A percentile compares a stretch with the other conserved stretches of the same genome.
Conservation (phyloP, 495 filamentous ascomycete genomes). For the Neurospora tetraspora region DNA sequence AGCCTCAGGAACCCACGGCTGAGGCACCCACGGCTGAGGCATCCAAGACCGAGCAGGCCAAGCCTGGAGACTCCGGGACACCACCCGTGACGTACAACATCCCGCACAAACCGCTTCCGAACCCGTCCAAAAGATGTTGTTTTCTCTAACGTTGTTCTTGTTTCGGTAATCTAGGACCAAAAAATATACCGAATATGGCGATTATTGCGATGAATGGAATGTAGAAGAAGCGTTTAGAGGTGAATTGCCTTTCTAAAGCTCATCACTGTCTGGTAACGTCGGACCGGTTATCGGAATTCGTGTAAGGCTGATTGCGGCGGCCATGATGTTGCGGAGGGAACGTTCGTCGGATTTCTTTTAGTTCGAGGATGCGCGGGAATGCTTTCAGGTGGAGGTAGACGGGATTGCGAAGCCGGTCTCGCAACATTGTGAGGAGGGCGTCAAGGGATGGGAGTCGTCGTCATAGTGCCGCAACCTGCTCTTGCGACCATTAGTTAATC, state of each 20-base stretch:
- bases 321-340: neutral
- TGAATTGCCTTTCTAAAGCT: too few relatives aligned
- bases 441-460: neutral
- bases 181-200: too few relatives aligned
- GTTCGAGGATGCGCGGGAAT: neutral
- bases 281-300: neutral
- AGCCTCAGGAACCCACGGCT: too few relatives aligned
- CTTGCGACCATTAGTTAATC: neutral
- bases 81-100: neutral
- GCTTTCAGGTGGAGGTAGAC: neutral
- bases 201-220: too few relatives aligned
- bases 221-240: too few relatives aligned
- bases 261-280: neutral
- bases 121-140: too few relatives aligned
- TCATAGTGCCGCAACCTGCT: neutral
- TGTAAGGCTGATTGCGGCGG: neutral
- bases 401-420: neutral
- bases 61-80: neutral
- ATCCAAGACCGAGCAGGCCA: neutral
- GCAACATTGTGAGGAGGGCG: neutral
- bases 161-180: too few relatives aligned
- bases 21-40: too few relatives aligned
- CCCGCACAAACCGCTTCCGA: too few relatives aligned
- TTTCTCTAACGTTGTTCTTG: too few relatives aligned
- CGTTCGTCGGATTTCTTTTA: neutral